Base-by-base conservation (phyloP, 31 red algal genomes). In the Odonthalia washingtoniensis region DNA sequence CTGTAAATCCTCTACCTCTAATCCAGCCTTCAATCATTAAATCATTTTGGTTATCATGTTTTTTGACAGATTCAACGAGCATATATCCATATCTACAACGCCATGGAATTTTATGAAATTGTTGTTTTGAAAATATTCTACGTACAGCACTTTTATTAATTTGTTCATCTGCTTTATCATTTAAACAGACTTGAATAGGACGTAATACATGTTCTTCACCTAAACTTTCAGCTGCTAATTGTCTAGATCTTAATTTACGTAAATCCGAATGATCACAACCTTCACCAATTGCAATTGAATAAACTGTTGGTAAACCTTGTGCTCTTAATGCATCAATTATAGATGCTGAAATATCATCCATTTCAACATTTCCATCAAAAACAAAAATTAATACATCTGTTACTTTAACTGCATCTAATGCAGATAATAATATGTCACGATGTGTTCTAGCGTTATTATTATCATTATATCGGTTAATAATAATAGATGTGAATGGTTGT, bases 401-500 rank as follows among this genome's bases (percentile, higher is more conserved):
- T 30, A 96, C 94, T 42, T 92, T 96, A 4, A 70, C 83, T 44
- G 77, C 44, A 49, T 96, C 94, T 64, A 96, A 74, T 28, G 86
- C 92, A 12, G 92, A 80, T 38, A 89, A 74, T 30, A 95, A 66
- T 46, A 89, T 67, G 42, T 89, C 87, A n/a, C 31, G 49, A n/a
- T n/a, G n/a, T n/a, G n/a, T n/a, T n/a, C n/a, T n/a, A n/a, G n/a
- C n/a, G n/a, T n/a, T n/a, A n/a, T n/a, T 28, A 75, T 75, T n/a
- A 27, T 39, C 18, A 53, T 79, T 0, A 88, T 64, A 39, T 73
- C 66, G 21, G 79, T 2, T 32, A 88, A 18, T 5, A 36, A 73
- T 3, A 88, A n/a, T 2, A 88, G 74, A 3, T 79, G 24, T 41
- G 85, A 75, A 4, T 73, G 62, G 18, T 88, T 73, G 30, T 73